Conservation (phyloP, 2,329 filamentous ascomycete genomes). For the Fusarium penzigii region DNA sequence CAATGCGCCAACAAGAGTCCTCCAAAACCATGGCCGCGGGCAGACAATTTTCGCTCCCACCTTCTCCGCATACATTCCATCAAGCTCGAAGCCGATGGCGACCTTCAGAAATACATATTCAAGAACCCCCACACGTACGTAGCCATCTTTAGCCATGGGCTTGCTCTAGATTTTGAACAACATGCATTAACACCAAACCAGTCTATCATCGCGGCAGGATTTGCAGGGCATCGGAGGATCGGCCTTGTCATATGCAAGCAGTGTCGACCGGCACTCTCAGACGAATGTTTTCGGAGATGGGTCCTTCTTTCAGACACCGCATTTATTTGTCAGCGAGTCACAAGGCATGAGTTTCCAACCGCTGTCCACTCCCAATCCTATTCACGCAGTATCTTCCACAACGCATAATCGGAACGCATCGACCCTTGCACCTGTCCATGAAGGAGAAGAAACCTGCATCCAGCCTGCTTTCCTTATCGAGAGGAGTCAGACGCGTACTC, state of each 20-base stretch:
- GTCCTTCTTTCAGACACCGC: conserved; percentile 4
- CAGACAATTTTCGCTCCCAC: conserved; percentile 87
- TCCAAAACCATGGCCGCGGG: conserved; percentile 73
- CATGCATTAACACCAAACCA: neutral
- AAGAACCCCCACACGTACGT: conserved; percentile 15
- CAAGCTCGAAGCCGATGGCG: conserved; percentile 37
- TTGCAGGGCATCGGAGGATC: conserved; percentile 31
- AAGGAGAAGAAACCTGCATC: conserved; percentile 17
- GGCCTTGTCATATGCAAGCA: conserved; percentile 22
- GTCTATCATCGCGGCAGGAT: conserved; percentile 19
- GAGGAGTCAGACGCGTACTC: neutral
- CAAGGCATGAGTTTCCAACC: conserved; percentile 8
- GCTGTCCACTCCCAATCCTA: conserved; percentile 7
- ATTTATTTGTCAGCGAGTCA: conserved; percentile 1
- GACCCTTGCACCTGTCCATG: conserved; percentile 16
- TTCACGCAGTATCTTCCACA: neutral
- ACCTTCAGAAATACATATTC: conserved; percentile 38
- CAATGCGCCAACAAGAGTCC: conserved; percentile 23
- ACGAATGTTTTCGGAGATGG: conserved; percentile 7
- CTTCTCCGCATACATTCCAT: conserved; percentile 65
- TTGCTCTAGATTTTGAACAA: neutral
- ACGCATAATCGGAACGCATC: conserved; percentile 17
- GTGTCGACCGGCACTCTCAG: neutral
- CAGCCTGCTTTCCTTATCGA: conserved; percentile 14
- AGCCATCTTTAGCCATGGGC: neutral